These are phyloP conservation scores for Pseudocercospora fijiensis DNA, from an alignment of 2,329 filamentous ascomycete species.

Conservation along the genomic window DNA sequence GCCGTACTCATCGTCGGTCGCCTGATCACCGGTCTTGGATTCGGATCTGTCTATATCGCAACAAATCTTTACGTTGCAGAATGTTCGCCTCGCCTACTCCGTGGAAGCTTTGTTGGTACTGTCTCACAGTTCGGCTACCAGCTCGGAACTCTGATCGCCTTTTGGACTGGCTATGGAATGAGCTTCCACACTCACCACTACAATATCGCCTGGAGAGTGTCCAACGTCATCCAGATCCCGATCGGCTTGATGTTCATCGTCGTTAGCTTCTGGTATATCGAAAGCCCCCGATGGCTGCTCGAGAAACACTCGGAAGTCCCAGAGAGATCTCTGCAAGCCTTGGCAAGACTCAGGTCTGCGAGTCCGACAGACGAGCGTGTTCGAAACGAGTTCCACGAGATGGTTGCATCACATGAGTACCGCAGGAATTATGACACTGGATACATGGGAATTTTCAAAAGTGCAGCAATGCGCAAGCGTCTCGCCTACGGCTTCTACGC, in stretches of 20 bases:
- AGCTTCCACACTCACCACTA: conserved; percentile 43
- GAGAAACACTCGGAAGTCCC: conserved; percentile 14
- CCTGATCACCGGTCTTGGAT: conserved; percentile 44
- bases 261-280: conserved; percentile 44
- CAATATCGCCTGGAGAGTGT: conserved; percentile 48
- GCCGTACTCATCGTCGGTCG: conserved; percentile 44
- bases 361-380: conserved; percentile 36
- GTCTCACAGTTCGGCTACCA: conserved; percentile 48
- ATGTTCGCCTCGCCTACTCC: conserved; percentile 42
- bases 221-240: conserved; percentile 46
- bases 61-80: conserved; percentile 47
- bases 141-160: conserved; percentile 47
- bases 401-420: conserved; percentile 41
- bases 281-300: conserved; percentile 36
- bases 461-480: conserved; percentile 40
- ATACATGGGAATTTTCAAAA: conserved; percentile 39
- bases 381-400: conserved; percentile 41
- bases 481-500: conserved; percentile 42
- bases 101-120: conserved; percentile 45
- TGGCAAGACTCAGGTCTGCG: conserved; percentile 39
- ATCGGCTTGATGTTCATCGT: conserved; percentile 42
- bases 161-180: conserved; percentile 49
- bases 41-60: conserved; percentile 46
- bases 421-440: conserved; percentile 37
- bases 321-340: conserved; percentile 34